These are phyloP conservation scores for Mercurialis annua DNA, from an alignment of 345 rosid genomes.

Conservation along the genomic window DNA sequence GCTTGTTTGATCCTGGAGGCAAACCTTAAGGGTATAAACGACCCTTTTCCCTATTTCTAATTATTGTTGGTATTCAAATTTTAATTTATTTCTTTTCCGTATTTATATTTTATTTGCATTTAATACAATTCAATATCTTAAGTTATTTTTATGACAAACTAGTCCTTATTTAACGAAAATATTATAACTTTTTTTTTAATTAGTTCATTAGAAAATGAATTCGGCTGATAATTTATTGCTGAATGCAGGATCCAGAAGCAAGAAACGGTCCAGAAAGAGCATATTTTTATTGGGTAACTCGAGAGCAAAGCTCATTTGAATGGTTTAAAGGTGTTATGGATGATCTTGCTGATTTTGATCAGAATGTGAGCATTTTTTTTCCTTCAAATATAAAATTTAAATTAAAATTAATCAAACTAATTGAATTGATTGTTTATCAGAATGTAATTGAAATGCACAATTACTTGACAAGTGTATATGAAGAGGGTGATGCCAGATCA, in stretches of 20 bases:
- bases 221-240: background rate
- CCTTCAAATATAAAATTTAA: background rate
- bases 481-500: constrained; percentile 96
- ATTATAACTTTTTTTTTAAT: no score
- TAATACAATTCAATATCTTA: no score
- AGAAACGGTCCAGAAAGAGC: constrained; percentile 78
- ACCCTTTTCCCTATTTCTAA: no score
- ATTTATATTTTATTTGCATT: no score
- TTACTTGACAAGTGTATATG: constrained; percentile 91
- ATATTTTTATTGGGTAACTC: constrained; percentile 93
- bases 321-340: constrained; percentile 99
- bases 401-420: background rate
- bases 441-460: constrained; percentile 95
- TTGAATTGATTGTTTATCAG: constrained; percentile 28
- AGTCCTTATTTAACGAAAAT: no score
- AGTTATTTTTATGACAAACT: no score
- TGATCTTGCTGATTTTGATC: constrained; percentile 79
- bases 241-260: constrained; percentile 7
- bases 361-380: constrained; percentile 34
- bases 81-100: no score
- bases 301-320: constrained; percentile 93
- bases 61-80: no score
- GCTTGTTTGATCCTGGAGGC: no score
- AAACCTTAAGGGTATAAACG: no score
- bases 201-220: no score